Conservation (phyloP, 371 early-diverging fungal genomes). For the Thermomucor indicae-seudaticae region DNA sequence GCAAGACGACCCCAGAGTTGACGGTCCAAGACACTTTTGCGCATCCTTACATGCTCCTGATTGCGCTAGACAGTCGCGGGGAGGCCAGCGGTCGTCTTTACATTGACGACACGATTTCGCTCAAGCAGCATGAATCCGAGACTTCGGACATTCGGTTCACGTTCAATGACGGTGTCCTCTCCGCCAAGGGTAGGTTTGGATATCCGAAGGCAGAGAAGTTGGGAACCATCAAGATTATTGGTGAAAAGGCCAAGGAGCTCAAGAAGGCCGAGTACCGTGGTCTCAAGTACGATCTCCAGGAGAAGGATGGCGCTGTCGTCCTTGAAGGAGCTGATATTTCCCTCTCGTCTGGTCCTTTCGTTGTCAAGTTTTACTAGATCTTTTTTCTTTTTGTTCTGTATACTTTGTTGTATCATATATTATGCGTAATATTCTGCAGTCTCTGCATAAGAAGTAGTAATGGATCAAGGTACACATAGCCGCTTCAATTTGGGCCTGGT, state of each 20-base stretch:
- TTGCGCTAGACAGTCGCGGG: slow-evolving; percentile 44
- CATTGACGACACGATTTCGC: slow-evolving; percentile 56
- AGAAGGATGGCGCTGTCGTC: not conserved
- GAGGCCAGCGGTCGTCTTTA: slow-evolving; percentile 47
- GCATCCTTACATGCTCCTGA: slow-evolving; percentile 36
- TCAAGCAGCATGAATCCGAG: slow-evolving; percentile 18
- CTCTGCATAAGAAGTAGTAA: no score
- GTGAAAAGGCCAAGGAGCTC: slow-evolving; percentile 1
- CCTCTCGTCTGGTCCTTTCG: no score
- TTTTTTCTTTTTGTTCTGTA: no score
- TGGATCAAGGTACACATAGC: no score
- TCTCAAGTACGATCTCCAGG: not conserved
- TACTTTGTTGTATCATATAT: no score
- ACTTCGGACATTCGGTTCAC: slow-evolving; percentile 25
- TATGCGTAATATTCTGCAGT: no score
- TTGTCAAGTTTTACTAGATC: no score
- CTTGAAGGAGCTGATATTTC: no score
- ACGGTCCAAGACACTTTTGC: slow-evolving; percentile 42
- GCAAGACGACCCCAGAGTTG: slow-evolving; percentile 36
- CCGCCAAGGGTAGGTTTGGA: slow-evolving; percentile 23
- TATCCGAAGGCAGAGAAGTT: slow-evolving; percentile 21
- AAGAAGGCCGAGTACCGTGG: slow-evolving; percentile 7
- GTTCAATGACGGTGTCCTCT: slow-evolving; percentile 19
- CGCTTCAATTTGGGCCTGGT: no score
- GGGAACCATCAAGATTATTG: slow-evolving; percentile 10